These are phyloP conservation scores for Pyricularia sp. DNA, from an alignment of 2,329 filamentous ascomycete species.

Conservation along the genomic window DNA sequence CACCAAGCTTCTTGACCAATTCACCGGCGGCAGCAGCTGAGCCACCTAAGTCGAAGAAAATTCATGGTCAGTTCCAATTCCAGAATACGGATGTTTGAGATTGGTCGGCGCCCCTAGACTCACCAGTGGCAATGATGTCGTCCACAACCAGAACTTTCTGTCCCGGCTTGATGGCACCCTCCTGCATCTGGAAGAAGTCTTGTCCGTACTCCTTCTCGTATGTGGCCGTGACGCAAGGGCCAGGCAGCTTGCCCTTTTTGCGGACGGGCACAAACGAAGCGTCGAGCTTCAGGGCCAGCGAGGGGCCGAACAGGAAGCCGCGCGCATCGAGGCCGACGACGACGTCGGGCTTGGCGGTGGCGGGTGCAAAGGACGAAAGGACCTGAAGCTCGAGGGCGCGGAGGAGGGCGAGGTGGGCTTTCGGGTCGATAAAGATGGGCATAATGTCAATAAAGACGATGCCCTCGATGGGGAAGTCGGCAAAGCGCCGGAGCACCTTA, in stretches of 20 bases:
- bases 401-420: constrained; percentile 67
- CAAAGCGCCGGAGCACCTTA: constrained; percentile 70
- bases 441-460: constrained; percentile 98
- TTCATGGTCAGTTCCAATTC: neutral
- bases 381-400: constrained; percentile 80
- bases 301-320: constrained; percentile 91
- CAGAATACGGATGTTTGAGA: neutral
- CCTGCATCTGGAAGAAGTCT: constrained; percentile 95
- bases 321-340: constrained; percentile 89
- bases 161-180: constrained; percentile 71
- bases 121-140: constrained; percentile 97
- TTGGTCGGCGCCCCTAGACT: constrained; percentile 22
- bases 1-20: constrained; percentile 78
- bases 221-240: constrained; percentile 72
- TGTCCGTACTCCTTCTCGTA: constrained; percentile 95
- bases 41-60: constrained; percentile 52
- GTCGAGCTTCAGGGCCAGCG: constrained; percentile 72
- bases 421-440: constrained; percentile 77
- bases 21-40: constrained; percentile 81
- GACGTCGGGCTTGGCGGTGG: constrained; percentile 64
- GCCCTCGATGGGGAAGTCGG: constrained; percentile 84
- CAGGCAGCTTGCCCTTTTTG: constrained; percentile 93
- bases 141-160: constrained; percentile 91
- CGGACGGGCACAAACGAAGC: constrained; percentile 87
- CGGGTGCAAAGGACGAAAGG: constrained; percentile 30